Conservation (phyloP, 2,329 filamentous ascomycete species). For the Aspergillus neoniger region DNA sequence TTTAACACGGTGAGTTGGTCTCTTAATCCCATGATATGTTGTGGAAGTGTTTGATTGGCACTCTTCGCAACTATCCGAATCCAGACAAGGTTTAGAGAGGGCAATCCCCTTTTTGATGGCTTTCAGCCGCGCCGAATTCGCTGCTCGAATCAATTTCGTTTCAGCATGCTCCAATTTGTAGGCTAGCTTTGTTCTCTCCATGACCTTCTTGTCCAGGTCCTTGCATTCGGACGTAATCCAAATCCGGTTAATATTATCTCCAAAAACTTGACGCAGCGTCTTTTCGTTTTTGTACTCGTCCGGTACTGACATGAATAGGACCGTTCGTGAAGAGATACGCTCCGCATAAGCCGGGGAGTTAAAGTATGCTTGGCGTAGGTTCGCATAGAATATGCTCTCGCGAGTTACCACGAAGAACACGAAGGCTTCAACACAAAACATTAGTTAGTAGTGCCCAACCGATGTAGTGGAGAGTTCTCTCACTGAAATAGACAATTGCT, state of each 20-base stretch:
- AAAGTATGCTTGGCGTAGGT: constrained; percentile 86
- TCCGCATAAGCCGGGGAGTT: constrained; percentile 80
- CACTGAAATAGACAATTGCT: constrained; percentile 75
- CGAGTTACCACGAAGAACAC: constrained; percentile 83
- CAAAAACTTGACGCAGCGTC: constrained; percentile 76
- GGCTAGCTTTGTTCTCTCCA: constrained; percentile 75
- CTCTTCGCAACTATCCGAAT: constrained; percentile 29
- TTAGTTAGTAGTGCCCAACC: constrained; percentile 10
- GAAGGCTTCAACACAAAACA: constrained; percentile 54
- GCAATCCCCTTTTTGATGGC: constrained; percentile 43
- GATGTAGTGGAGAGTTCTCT: constrained; percentile 13
- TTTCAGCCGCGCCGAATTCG: constrained; percentile 70
- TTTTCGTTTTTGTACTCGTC: constrained; percentile 72
- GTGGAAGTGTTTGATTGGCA: constrained; percentile 30
- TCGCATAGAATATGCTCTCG: constrained; percentile 88
- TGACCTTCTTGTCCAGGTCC: constrained; percentile 74
- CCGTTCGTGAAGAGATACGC: constrained; percentile 83
- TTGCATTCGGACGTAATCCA: constrained; percentile 81
- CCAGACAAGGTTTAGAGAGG: constrained; percentile 3
- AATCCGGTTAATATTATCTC: constrained; percentile 73
- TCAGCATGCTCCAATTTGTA: constrained; percentile 83
- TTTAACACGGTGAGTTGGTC: constrained; percentile 71
- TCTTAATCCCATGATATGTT: constrained; percentile 49
- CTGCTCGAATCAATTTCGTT: constrained; percentile 76
- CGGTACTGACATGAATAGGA: constrained; percentile 85